Evolutionary conservation across 2,329 filamentous ascomycete species (phyloP).

Genomic region (Taxawa tesnikishii): DNA sequence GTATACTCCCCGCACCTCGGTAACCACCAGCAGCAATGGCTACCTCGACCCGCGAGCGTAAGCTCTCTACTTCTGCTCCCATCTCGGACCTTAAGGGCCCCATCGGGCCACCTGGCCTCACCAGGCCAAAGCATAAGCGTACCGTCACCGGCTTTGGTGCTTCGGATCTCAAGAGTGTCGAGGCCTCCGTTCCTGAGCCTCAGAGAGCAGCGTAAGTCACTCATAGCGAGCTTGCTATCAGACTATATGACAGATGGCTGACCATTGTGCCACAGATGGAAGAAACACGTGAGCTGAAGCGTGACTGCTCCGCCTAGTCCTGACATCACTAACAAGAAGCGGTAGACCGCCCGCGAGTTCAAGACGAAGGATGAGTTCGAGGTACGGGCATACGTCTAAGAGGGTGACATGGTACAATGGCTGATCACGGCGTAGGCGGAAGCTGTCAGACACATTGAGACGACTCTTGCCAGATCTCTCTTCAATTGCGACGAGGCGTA

Average conservation of each 20-base stretch:
- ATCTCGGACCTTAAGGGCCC: slow-evolving; percentile 78
- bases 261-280: slow-evolving; percentile 35
- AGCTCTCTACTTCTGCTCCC: slow-evolving; percentile 68
- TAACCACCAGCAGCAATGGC: slow-evolving; percentile 11
- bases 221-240: not conserved
- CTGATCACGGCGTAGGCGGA: slow-evolving; percentile 45
- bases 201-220: slow-evolving; percentile 67
- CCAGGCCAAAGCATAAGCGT: slow-evolving; percentile 90
- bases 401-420: no score
- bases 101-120: slow-evolving; percentile 66
- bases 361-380: slow-evolving; percentile 68
- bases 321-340: slow-evolving; percentile 6
- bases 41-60: slow-evolving; percentile 51
- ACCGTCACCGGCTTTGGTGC: slow-evolving; percentile 92
- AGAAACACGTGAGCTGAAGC: slow-evolving; percentile 30
- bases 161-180: slow-evolving; percentile 83
- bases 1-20: not conserved
- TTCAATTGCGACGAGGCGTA: slow-evolving; percentile 91
- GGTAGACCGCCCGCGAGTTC: slow-evolving; percentile 55
- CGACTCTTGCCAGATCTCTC: slow-evolving; percentile 84
- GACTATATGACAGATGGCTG: slow-evolving; percentile 8
- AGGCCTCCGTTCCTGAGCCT: slow-evolving; percentile 80
- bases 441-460: slow-evolving; percentile 89
- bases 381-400: no score
- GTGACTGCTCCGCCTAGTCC: slow-evolving; percentile 2